Percentiles rank a stretch among this genome's conserved stretches.
Conservation (phyloP, 805 yeast genomes). For the Saccharomycopsis sp. region DNA sequence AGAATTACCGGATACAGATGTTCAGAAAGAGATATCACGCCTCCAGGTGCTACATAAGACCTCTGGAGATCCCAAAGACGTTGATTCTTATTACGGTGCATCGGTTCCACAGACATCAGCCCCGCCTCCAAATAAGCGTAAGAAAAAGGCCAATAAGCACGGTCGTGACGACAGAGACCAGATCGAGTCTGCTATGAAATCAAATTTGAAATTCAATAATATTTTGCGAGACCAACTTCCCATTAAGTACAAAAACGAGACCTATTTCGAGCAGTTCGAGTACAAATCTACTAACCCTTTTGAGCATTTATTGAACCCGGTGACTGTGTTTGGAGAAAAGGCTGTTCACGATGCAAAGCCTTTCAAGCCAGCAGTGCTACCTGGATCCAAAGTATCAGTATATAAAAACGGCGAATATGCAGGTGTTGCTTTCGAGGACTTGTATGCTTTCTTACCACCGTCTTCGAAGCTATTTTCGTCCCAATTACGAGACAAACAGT, state of each 20-base stretch:
- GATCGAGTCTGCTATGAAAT: slow-evolving; percentile 9
- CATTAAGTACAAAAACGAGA: slow-evolving; percentile 66
- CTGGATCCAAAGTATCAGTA: slow-evolving; percentile 55
- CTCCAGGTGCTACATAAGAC: slow-evolving; percentile 31
- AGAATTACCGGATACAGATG: slow-evolving; percentile 50
- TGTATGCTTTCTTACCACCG: slow-evolving; percentile 78
- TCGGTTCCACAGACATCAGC: not conserved
- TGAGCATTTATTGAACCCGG: slow-evolving; percentile 70
- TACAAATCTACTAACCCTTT: slow-evolving; percentile 61
- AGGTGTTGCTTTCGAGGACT: slow-evolving; percentile 55
- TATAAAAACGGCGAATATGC: slow-evolving; percentile 69
- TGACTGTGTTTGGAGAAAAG: slow-evolving; percentile 61
- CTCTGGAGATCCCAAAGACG: slow-evolving; percentile 22
- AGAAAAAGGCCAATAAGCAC: slow-evolving; percentile 12
- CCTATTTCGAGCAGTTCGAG: slow-evolving; percentile 82
- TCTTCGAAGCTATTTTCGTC: slow-evolving; percentile 36
- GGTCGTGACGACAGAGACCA: slow-evolving; percentile 12
- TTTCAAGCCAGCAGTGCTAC: slow-evolving; percentile 42
- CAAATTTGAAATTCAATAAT: slow-evolving; percentile 33
- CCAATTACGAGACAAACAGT: slow-evolving; percentile 23
- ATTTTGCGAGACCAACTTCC: slow-evolving; percentile 81
- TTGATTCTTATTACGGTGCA: slow-evolving; percentile 23
- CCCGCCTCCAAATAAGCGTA: slow-evolving; percentile 14
- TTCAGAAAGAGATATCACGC: slow-evolving; percentile 38
- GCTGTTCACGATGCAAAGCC: slow-evolving; percentile 48